phyloP scores from a whole-genome alignment of 148 eudicot species.

The Mesembryanthemum crystallinum region DNA sequence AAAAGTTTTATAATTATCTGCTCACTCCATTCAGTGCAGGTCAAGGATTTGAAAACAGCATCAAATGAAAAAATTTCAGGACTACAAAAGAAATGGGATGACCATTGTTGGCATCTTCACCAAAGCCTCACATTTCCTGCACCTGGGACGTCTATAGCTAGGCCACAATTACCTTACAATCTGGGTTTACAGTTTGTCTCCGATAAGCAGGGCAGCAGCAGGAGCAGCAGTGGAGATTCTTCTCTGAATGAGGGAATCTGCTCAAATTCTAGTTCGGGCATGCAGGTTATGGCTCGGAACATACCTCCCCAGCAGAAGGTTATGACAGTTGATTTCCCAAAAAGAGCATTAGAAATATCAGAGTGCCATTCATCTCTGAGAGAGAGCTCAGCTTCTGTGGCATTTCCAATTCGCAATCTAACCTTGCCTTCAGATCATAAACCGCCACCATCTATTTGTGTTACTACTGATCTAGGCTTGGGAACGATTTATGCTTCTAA shows the following conservation, averaged over 20 bases:
- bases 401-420: conserved; percentile 17
- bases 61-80: conserved; percentile 39
- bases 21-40: conserved; percentile 68
- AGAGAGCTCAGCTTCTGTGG: conserved; percentile 15
- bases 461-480: conserved; percentile 72
- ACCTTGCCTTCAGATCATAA: conserved; percentile 27
- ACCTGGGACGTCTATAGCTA: conserved; percentile 28
- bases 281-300: conserved; percentile 26
- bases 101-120: conserved; percentile 63
- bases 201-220: conserved; percentile 28
- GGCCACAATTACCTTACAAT: conserved; percentile 31
- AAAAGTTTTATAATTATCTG: conserved; percentile 32
- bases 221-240: conserved; percentile 33
- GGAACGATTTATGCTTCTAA: conserved; percentile 45
- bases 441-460: conserved; percentile 38
- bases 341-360: conserved; percentile 22
- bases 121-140: conserved; percentile 26
- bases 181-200: conserved; percentile 30
- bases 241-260: conserved; percentile 33
- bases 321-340: conserved; percentile 17
- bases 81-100: conserved; percentile 76
- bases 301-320: conserved; percentile 23
- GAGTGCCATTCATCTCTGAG: conserved; percentile 14
- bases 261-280: conserved; percentile 36
- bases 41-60: conserved; percentile 43